These are phyloP conservation scores for Coemansia aciculifera DNA, from an alignment of 192 early-diverging fungal genomes.

Conservation along the genomic window DNA sequence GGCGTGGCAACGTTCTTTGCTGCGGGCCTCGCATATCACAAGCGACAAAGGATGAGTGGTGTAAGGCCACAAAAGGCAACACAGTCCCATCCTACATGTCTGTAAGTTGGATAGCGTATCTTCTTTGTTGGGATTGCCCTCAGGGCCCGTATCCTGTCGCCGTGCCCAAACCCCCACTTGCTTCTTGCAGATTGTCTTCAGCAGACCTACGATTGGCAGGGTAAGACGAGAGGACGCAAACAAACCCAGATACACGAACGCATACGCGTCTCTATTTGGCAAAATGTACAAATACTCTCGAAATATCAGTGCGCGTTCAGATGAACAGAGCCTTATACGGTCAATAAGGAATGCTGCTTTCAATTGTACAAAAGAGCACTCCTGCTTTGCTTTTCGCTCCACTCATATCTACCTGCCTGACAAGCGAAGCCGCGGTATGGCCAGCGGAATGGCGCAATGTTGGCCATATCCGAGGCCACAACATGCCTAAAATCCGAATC, in stretches of 20 bases:
- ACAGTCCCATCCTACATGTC: background rate
- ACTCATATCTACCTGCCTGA: background rate
- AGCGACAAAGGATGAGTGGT: background rate
- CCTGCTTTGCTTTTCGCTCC: background rate
- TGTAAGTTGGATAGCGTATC: background rate
- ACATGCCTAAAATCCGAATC: background rate
- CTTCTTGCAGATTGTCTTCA: background rate
- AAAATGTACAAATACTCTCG: background rate
- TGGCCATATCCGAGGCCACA: background rate
- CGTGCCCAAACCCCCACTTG: constrained; percentile 2
- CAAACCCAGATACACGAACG: background rate
- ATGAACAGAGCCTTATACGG: background rate
- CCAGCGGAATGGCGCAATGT: background rate
- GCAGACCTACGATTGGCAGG: background rate
- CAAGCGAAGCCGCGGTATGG: background rate
- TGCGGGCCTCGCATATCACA: background rate
- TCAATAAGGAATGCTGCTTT: background rate
- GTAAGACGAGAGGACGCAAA: background rate
- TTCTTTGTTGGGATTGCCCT: constrained; percentile 3
- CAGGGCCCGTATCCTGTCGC: constrained; percentile 6
- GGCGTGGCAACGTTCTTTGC: constrained; percentile 11
- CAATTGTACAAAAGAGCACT: background rate
- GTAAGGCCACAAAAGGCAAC: background rate
- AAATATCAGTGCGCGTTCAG: background rate
- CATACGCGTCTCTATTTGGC: background rate